Base-by-base conservation (phyloP, 2,329 filamentous ascomycete species). In the Colletotrichum viniferum region DNA sequence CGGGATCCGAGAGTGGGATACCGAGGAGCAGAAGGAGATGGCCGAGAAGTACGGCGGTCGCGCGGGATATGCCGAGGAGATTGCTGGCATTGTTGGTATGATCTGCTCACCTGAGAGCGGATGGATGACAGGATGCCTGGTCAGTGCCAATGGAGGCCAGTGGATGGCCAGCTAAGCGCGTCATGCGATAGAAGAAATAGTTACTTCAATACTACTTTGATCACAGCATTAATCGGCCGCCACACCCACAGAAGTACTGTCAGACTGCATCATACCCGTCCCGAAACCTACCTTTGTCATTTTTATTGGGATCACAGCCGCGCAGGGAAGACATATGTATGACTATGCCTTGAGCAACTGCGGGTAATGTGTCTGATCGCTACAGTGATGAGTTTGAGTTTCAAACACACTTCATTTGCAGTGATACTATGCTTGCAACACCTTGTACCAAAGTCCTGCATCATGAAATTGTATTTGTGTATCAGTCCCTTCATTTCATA, bases 51-150 rank as follows among this genome's bases (percentile, higher is more conserved):
- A 86, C 30, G 85, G 86, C 0, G 84, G 87, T 48, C 86, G 89
- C 72, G 87, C 88, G 5, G 92, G 87, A 5, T 94, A 93, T 80
- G 90, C 91, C 12, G 87, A 89, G 76, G 93, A 95, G 83, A 88
- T 95, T 83, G 93, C 93, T 1, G 93, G 92, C 2, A 90, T 93
- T 7, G 90, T 95, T 62, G 93, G 89, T 10, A 94, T 95, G 92
- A 85, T 95, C 55, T 94, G 93, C 81, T 90, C 89, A 8, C 88
- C 88, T 13, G 93, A 95, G 82, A 88, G 88, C 52, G 90, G 87
- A 3, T 95, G 93, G 92, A 92, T 91, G 73, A 95, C 93, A 2
- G 93, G 93, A 5, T 93, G 90, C 80, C 90, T 94, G 36, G 88
- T 95, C n/a, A 94, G 91, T 83, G 92, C 92, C 16, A 94, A 94